Conservation (phyloP, 441 rosid species). For the Biscutella laevigata region DNA sequence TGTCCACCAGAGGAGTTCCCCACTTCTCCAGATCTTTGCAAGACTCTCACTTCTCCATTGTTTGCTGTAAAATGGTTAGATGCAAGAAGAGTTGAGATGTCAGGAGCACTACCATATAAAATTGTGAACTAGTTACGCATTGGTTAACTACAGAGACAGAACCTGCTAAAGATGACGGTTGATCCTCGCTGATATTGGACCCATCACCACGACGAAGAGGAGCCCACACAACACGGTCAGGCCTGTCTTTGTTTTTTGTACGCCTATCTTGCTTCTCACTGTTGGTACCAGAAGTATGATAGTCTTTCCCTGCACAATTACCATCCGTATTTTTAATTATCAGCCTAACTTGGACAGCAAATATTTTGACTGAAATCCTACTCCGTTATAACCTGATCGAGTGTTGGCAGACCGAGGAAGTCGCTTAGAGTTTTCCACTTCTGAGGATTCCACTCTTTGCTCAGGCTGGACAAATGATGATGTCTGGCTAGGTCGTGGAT, state of each 20-base stretch:
- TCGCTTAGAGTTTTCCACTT: conserved; percentile 36
- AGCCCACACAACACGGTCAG: conserved; percentile 49
- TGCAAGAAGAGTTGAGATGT: conserved; percentile 13
- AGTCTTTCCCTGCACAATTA: conserved; percentile 36
- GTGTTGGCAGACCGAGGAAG: conserved; percentile 31
- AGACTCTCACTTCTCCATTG: conserved; percentile 32
- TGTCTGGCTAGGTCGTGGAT: conserved; percentile 28
- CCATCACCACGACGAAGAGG: conserved; percentile 49
- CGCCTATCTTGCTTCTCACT: conserved; percentile 55
- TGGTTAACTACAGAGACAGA: conserved; percentile 1
- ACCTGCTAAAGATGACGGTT: conserved; percentile 27
- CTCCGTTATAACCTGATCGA: conserved; percentile 23
- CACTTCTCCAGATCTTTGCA: conserved; percentile 28
- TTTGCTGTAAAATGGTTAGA: conserved; percentile 26
- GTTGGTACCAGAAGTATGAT: conserved; percentile 30
- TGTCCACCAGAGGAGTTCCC: conserved; percentile 23
- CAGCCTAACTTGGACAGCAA: not conserved
- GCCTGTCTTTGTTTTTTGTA: conserved; percentile 54
- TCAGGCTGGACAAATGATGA: conserved; percentile 31
- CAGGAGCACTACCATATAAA: not conserved
- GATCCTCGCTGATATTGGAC: conserved; percentile 38
- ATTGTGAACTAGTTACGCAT: not conserved
- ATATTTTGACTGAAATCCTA: conserved; percentile 17
- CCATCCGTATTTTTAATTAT: conserved; percentile 30
- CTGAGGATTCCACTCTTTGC: conserved; percentile 34